phyloP scores from a whole-genome alignment of 768 basidiomycete species.

The Hypholoma fasciculare region DNA sequence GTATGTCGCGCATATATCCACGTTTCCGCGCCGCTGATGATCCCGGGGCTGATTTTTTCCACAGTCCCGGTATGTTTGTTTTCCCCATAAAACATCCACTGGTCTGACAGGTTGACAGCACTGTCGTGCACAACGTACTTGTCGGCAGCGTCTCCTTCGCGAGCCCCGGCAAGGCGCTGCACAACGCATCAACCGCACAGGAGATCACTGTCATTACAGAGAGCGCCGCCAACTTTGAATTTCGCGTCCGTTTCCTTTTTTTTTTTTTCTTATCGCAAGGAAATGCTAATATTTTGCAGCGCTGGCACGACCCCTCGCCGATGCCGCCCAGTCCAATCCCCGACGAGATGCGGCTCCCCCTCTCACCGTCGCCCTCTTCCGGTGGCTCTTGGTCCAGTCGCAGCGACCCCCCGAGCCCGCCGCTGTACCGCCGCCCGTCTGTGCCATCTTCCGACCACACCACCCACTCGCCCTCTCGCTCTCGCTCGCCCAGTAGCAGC shows the following conservation, averaged over 20 bases:
- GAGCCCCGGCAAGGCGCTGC: conserved; percentile 71
- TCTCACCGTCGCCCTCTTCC: conserved; percentile 26
- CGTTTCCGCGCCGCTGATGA: conserved; percentile 4
- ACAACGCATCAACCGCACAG: conserved; percentile 81
- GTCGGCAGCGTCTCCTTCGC: conserved; percentile 83
- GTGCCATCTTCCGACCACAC: no score
- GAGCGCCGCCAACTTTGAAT: conserved; percentile 50
- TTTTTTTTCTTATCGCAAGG: neutral
- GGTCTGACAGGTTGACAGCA: conserved; percentile 36
- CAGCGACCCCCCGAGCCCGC: neutral
- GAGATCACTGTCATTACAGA: conserved; percentile 78
- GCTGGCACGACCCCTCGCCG: conserved; percentile 70
- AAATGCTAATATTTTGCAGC: conserved; percentile 31
- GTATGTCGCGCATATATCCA: conserved; percentile 41
- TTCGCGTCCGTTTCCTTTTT: conserved; percentile 38
- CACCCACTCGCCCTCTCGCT: neutral
- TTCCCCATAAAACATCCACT: conserved; percentile 6
- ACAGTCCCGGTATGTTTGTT: conserved; percentile 17
- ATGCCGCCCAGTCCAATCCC: conserved; percentile 53
- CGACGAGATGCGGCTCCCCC: conserved; percentile 24
- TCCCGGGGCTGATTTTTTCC: conserved; percentile 6
- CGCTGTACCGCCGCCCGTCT: no score
- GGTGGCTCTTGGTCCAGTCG: neutral
- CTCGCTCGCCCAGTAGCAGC: neutral
- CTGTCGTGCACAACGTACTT: conserved; percentile 70